These are phyloP conservation scores for Phialemoniopsis sp. DNA, from an alignment of 2,329 filamentous ascomycete species.

Conservation along the genomic window DNA sequence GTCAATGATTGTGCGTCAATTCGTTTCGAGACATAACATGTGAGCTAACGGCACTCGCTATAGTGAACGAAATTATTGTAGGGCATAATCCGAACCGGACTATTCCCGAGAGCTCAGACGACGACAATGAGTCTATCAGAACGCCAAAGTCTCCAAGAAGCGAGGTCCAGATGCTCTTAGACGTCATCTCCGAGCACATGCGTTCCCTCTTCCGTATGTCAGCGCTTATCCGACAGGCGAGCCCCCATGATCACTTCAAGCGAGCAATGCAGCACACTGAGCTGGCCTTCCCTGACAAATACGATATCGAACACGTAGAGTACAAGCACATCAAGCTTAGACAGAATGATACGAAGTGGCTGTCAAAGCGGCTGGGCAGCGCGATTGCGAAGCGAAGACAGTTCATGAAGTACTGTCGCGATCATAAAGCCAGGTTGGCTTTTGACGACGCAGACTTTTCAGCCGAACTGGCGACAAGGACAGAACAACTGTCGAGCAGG, in stretches of 20 bases:
- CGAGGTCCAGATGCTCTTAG: conserved; percentile 7
- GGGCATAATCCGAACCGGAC: conserved; percentile 1
- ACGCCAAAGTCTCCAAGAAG: background rate
- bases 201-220: conserved; percentile 7
- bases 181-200: conserved; percentile 5
- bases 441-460: background rate
- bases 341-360: conserved; percentile 3
- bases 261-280: conserved; percentile 2
- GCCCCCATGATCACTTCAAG: conserved; percentile 7
- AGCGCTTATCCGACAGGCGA: conserved; percentile 8
- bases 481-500: conserved; percentile 7
- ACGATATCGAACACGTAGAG: conserved; percentile 11
- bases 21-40: too few species aligned
- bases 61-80: background rate
- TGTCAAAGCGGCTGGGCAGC: conserved; percentile 18
- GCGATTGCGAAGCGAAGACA: conserved; percentile 21
- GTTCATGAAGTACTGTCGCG: conserved; percentile 20
- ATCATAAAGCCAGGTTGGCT: conserved; percentile 11
- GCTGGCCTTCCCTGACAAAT: conserved; percentile 1
- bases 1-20: conserved; percentile 8
- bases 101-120: background rate
- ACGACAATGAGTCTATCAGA: background rate
- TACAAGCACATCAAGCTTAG: conserved; percentile 12
- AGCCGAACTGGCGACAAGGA: background rate
- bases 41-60: too few species aligned